Evolutionary conservation across 306 rosid species (phyloP).

Genomic region (Quercus gilva): DNA sequence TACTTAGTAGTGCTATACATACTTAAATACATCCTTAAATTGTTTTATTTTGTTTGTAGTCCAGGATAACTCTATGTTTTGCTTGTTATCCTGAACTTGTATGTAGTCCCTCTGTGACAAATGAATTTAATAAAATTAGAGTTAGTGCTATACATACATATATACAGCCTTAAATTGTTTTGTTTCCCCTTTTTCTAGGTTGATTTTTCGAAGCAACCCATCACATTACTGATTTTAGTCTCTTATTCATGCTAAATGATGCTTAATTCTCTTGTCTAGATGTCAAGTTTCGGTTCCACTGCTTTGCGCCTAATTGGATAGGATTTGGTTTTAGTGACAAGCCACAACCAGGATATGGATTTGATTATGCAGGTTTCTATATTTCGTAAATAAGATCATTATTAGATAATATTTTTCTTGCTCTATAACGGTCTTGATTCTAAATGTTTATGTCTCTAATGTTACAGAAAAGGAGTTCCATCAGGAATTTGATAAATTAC

Average conservation of each 20-base stretch:
- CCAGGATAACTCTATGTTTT: too few relatives aligned
- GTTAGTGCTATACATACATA: too few relatives aligned
- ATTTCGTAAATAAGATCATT: background rate
- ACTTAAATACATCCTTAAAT: too few relatives aligned
- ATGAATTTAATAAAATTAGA: too few relatives aligned
- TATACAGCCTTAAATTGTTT: too few relatives aligned
- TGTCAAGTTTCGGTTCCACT: constrained; percentile 79
- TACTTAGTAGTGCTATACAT: too few relatives aligned
- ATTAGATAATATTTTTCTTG: constrained; percentile 8
- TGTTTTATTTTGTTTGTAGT: too few relatives aligned
- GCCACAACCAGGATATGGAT: constrained; percentile 95
- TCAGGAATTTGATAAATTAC: constrained; percentile 72
- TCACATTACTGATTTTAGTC: too few relatives aligned
- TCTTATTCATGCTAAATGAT: background rate
- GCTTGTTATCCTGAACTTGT: too few relatives aligned
- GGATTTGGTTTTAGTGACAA: constrained; percentile 98
- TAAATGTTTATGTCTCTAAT: constrained; percentile 21
- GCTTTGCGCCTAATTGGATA: constrained; percentile 98
- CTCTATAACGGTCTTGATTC: constrained; percentile 5
- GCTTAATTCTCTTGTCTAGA: constrained; percentile 36
- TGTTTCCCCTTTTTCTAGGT: too few relatives aligned
- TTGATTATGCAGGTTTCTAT: constrained; percentile 69
- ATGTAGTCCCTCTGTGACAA: too few relatives aligned
- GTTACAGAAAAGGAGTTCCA: constrained; percentile 83
- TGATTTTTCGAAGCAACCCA: too few relatives aligned